These are phyloP conservation scores for Metschnikowia reukaufii DNA, from an alignment of 805 yeast genomes.

Conservation along the genomic window DNA sequence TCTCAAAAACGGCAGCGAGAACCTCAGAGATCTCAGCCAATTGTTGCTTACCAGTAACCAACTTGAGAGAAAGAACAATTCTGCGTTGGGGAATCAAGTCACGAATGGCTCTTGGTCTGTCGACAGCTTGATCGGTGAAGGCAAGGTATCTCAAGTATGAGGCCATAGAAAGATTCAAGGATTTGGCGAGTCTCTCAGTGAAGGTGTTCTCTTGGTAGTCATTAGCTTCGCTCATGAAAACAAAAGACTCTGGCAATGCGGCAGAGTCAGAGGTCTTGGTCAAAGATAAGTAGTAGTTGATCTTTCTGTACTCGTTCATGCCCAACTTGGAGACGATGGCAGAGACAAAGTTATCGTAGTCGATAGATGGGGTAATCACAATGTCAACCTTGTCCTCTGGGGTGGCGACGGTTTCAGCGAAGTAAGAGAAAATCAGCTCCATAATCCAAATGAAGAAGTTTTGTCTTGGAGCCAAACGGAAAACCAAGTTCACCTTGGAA, in stretches of 20 bases:
- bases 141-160: slow-evolving; percentile 64
- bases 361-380: slow-evolving; percentile 54
- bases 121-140: slow-evolving; percentile 80
- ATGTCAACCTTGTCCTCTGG: slow-evolving; percentile 62
- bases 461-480: slow-evolving; percentile 76
- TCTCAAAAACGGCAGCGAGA: slow-evolving; percentile 54
- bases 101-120: slow-evolving; percentile 60
- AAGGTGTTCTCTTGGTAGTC: slow-evolving; percentile 73
- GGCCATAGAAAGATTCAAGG: slow-evolving; percentile 46
- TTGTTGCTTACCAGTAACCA: slow-evolving; percentile 52
- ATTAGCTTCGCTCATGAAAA: slow-evolving; percentile 84
- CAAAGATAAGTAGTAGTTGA: slow-evolving; percentile 78
- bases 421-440: slow-evolving; percentile 60
- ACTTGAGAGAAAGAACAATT: slow-evolving; percentile 53
- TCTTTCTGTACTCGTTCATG: slow-evolving; percentile 74
- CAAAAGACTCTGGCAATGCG: slow-evolving; percentile 70
- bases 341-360: slow-evolving; percentile 70
- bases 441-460: slow-evolving; percentile 65
- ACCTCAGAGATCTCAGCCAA: slow-evolving; percentile 49
- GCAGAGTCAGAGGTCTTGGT: slow-evolving; percentile 77
- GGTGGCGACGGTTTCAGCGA: slow-evolving; percentile 55
- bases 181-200: slow-evolving; percentile 41
- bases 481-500: slow-evolving; percentile 56
- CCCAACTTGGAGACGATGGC: slow-evolving; percentile 82
- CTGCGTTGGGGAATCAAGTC: slow-evolving; percentile 56